These are phyloP conservation scores for Arthrobotrys entomopaga DNA, from an alignment of 2,329 filamentous ascomycete species.

Conservation along the genomic window DNA sequence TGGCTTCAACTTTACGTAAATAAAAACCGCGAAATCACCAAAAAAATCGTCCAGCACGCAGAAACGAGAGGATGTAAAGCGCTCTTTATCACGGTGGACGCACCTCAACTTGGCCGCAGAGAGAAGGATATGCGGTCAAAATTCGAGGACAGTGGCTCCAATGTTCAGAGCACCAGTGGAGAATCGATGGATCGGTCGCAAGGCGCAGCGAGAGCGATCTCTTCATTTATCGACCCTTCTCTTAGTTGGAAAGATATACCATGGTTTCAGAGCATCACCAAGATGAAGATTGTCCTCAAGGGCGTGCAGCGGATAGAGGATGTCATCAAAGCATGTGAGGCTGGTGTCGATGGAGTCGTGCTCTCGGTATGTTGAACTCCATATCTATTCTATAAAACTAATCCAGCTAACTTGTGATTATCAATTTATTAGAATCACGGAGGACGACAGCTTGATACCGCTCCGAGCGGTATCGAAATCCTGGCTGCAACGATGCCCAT, in stretches of 20 bases:
- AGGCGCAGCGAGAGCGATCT: conserved; percentile 93
- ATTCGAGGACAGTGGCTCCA: conserved; percentile 77
- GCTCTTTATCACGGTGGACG: conserved; percentile 98
- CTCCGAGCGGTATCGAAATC: conserved; percentile 87
- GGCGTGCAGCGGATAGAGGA: conserved; percentile 96
- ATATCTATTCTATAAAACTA: not conserved
- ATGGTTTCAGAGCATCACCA: conserved; percentile 90
- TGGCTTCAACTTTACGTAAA: conserved; percentile 99
- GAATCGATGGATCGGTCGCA: conserved; percentile 83
- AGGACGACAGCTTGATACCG: conserved; percentile 90
- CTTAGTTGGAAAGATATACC: conserved; percentile 93
- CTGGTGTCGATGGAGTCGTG: conserved; percentile 86
- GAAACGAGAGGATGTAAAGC: conserved; percentile 91
- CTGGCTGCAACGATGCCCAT: conserved; percentile 93
- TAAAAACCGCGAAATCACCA: conserved; percentile 90
- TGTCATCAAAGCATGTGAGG: conserved; percentile 84
- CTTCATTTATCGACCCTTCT: conserved; percentile 94
- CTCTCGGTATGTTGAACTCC: conserved; percentile 67
- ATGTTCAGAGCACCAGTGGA: conserved; percentile 76
- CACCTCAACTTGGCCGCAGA: conserved; percentile 89
- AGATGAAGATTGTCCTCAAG: conserved; percentile 96
- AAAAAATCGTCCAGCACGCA: conserved; percentile 88
- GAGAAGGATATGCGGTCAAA: conserved; percentile 74
- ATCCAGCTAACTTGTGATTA: not conserved
- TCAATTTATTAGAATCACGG: conserved; percentile 75